Conservation (phyloP, 257 asterid genomes). For the Przewalskia tangutica region DNA sequence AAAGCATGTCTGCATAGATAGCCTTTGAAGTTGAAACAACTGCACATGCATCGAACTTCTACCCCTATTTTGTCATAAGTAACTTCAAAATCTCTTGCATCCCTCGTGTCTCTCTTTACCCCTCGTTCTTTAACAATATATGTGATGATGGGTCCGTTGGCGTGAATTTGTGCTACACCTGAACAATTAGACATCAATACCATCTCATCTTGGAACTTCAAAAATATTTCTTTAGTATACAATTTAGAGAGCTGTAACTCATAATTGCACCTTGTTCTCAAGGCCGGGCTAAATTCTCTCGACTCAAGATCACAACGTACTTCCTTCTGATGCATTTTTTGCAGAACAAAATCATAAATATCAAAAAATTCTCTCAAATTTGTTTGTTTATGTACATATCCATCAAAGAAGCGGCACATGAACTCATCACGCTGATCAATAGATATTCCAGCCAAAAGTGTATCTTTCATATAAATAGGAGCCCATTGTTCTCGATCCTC, state of each 20-base stretch:
- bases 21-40: slow-evolving; percentile 30
- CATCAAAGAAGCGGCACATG: slow-evolving; percentile 16
- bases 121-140: slow-evolving; percentile 22
- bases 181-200: slow-evolving; percentile 17
- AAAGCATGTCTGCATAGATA: slow-evolving; percentile 29
- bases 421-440: slow-evolving; percentile 12
- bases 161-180: slow-evolving; percentile 17
- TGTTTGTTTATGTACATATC: slow-evolving; percentile 19
- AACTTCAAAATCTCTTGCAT: slow-evolving; percentile 16
- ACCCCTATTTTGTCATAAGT: slow-evolving; percentile 16
- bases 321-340: slow-evolving; percentile 21
- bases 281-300: slow-evolving; percentile 1
- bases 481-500: slow-evolving; percentile 38
- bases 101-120: slow-evolving; percentile 4
- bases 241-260: slow-evolving; percentile 25
- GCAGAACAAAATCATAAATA: slow-evolving; percentile 13
- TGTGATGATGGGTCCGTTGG: slow-evolving; percentile 18
- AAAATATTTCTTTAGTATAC: slow-evolving; percentile 25
- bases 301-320: slow-evolving; percentile 26
- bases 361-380: slow-evolving; percentile 25
- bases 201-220: slow-evolving; percentile 20
- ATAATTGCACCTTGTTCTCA: slow-evolving; percentile 18
- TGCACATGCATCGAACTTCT: slow-evolving; percentile 28
- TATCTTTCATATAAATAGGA: slow-evolving; percentile 27
- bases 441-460: slow-evolving; percentile 23